A percentile compares a stretch with the other conserved stretches of the same genome.
Conservation (phyloP, 2,329 filamentous ascomycete species). For the Trichoderma endophyticum region DNA sequence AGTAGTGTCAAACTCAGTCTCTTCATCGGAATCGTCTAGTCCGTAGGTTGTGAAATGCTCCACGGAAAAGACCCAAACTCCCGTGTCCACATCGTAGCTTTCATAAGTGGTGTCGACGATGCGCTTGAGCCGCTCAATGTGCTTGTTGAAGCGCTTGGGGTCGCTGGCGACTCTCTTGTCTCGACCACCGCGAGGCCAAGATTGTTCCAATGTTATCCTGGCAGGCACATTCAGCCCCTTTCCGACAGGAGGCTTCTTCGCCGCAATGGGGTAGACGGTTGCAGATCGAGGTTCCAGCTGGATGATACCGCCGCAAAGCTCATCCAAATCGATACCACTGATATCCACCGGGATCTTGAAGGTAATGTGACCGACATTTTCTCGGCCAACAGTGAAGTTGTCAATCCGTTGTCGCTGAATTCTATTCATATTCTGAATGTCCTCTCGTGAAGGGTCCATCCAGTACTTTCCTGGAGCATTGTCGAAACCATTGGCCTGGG, state of each 20-base stretch:
- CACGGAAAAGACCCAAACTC: constrained; percentile 89
- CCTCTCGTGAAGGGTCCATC: constrained; percentile 73
- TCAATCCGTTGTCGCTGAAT: constrained; percentile 71
- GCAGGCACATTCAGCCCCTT: constrained; percentile 91
- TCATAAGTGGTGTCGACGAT: constrained; percentile 80
- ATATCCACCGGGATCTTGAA: constrained; percentile 85
- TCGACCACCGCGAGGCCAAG: constrained; percentile 71
- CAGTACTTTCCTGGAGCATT: constrained; percentile 74
- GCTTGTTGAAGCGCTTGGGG: constrained; percentile 70
- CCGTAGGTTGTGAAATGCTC: constrained; percentile 96
- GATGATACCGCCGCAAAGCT: constrained; percentile 75
- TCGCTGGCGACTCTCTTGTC: constrained; percentile 53
- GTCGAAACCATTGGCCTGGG: constrained; percentile 32
- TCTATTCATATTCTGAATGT: constrained; percentile 75
- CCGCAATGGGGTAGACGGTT: constrained; percentile 78
- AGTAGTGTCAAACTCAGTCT: constrained; percentile 54
- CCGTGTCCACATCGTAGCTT: constrained; percentile 73
- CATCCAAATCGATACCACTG: constrained; percentile 71
- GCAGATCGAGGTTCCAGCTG: constrained; percentile 72
- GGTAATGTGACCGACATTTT: constrained; percentile 74
- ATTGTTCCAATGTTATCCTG: constrained; percentile 83
- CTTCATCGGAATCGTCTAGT: constrained; percentile 74
- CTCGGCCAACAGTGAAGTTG: constrained; percentile 77
- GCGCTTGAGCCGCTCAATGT: constrained; percentile 75
- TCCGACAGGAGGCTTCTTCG: constrained; percentile 77